Conservation (phyloP, 352 stramenopile genomes). For the Globisporangium camurandrum region DNA sequence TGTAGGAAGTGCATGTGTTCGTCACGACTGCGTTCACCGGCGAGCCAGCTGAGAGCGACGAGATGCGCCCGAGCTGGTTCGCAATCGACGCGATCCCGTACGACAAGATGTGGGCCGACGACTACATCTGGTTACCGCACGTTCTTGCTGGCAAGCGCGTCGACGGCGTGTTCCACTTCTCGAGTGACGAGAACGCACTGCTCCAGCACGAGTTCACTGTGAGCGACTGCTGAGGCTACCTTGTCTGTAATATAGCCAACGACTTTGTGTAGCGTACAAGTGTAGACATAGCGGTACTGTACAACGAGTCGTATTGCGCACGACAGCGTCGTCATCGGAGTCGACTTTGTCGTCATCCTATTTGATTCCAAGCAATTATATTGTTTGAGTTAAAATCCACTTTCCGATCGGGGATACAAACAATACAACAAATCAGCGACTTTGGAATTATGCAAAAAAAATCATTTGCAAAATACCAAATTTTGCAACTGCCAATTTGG, state of each 20-base stretch:
- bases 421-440: not conserved
- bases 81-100: conserved; percentile 53
- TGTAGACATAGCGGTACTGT: too few species aligned
- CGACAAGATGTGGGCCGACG: conserved; percentile 83
- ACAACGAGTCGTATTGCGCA: too few species aligned
- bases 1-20: conserved; percentile 83
- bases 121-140: conserved; percentile 73
- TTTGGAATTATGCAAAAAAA: too few species aligned
- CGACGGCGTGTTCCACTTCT: conserved; percentile 66
- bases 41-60: conserved; percentile 75
- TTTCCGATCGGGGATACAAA: not conserved
- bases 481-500: not conserved
- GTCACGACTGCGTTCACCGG: conserved; percentile 49
- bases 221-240: too few species aligned
- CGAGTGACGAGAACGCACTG: conserved; percentile 58
- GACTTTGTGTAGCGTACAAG: too few species aligned
- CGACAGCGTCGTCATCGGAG: too few species aligned
- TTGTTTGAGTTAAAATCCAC: too few species aligned
- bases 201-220: conserved; percentile 33
- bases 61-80: conserved; percentile 87
- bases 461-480: not conserved
- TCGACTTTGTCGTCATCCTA: too few species aligned
- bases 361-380: too few species aligned
- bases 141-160: conserved; percentile 64
- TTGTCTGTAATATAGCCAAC: too few species aligned